A percentile compares a stretch with the other conserved stretches of the same genome.
These are phyloP conservation scores for Juglanconis oblonga DNA, from an alignment of 2,329 filamentous ascomycete species.

Conservation along the genomic window DNA sequence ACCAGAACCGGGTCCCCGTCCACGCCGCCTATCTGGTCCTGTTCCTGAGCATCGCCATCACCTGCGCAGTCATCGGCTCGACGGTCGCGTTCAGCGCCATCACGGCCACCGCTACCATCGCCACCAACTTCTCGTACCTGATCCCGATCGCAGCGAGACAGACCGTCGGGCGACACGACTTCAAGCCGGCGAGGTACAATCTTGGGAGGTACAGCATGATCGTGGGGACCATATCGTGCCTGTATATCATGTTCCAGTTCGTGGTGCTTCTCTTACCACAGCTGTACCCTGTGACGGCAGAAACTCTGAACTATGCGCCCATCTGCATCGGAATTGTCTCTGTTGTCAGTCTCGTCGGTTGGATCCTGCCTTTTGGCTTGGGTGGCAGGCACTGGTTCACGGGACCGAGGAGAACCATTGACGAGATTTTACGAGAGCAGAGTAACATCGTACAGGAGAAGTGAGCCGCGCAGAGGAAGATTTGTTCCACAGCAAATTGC, in stretches of 20 bases:
- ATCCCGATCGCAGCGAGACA: constrained; percentile 37
- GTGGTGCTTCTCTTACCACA: constrained; percentile 35
- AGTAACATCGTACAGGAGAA: not conserved
- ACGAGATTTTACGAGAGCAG: constrained; percentile 6
- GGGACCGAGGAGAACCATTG: constrained; percentile 35
- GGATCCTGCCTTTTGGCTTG: constrained; percentile 32
- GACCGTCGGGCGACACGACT: constrained; percentile 32
- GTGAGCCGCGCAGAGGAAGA: too few species aligned
- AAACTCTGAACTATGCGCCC: constrained; percentile 37
- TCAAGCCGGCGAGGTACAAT: constrained; percentile 33
- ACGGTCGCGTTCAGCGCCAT: constrained; percentile 35
- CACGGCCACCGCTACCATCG: constrained; percentile 35
- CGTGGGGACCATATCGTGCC: constrained; percentile 26
- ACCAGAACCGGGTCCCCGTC: constrained; percentile 31
- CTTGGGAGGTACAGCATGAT: constrained; percentile 26
- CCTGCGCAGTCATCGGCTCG: constrained; percentile 34
- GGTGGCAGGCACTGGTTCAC: constrained; percentile 35
- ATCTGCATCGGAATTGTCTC: constrained; percentile 36
- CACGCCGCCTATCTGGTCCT: constrained; percentile 33
- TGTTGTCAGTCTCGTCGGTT: constrained; percentile 32
- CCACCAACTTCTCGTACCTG: constrained; percentile 36
- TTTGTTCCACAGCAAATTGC: too few species aligned
- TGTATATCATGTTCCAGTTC: constrained; percentile 35
- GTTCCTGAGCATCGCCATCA: constrained; percentile 30
- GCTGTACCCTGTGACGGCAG: constrained; percentile 32